phyloP scores from a whole-genome alignment of 2,329 filamentous ascomycete species.

The Drechslera avenae region DNA sequence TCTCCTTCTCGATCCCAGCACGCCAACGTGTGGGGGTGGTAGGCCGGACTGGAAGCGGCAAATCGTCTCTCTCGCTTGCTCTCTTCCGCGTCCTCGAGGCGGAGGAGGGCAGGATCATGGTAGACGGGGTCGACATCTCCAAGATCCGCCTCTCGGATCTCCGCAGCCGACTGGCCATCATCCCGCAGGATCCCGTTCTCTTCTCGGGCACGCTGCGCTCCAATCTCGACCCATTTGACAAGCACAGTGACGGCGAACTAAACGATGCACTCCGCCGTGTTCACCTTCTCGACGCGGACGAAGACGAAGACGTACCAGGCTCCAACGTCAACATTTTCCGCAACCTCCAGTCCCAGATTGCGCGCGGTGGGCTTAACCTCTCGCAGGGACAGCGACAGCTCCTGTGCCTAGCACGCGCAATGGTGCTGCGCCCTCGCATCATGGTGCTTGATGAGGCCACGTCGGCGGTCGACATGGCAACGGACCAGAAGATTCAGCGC shows the following conservation, averaged over 20 bases:
- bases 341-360: neutral
- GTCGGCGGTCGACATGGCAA: neutral
- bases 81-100: constrained; percentile 50
- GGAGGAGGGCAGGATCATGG: constrained; percentile 46
- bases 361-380: neutral
- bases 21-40: constrained; percentile 41
- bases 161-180: constrained; percentile 49
- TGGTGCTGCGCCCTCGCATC: constrained; percentile 60
- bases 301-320: neutral
- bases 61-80: constrained; percentile 51
- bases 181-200: constrained; percentile 59
- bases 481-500: constrained; percentile 7
- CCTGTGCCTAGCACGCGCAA: constrained; percentile 58
- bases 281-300: constrained; percentile 45
- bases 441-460: constrained; percentile 63
- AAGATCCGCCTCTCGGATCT: constrained; percentile 48
- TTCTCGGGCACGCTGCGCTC: constrained; percentile 53
- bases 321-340: neutral
- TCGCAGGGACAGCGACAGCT: constrained; percentile 78
- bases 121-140: constrained; percentile 56
- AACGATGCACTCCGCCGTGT: constrained; percentile 50
- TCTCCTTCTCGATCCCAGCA: neutral
- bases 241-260: constrained; percentile 44
- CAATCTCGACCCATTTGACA: constrained; percentile 53
- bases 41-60: constrained; percentile 59